A percentile compares a stretch with the other conserved stretches of the same genome.
Conservation (phyloP, 345 rosid species). For the Camelina laxa region DNA sequence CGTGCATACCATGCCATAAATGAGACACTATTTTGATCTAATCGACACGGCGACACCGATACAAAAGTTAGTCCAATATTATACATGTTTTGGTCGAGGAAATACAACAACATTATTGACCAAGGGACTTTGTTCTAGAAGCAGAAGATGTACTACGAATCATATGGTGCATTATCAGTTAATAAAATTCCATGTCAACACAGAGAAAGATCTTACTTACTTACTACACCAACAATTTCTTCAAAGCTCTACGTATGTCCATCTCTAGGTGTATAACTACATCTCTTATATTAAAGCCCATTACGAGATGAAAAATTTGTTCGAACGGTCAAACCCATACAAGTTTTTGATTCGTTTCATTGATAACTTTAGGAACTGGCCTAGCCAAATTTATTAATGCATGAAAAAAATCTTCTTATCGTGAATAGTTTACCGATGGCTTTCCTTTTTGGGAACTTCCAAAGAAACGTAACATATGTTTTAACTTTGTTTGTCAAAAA, state of each 20-base stretch:
- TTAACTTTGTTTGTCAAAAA: too few species aligned
- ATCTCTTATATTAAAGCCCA: too few species aligned
- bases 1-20: too few species aligned
- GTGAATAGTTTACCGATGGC: slow-evolving; percentile 15
- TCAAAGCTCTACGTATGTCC: too few species aligned
- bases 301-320: neutral
- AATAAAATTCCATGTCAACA: too few species aligned
- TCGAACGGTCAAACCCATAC: neutral
- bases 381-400: neutral
- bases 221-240: too few species aligned
- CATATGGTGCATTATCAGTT: too few species aligned
- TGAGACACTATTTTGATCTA: neutral
- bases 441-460: neutral
- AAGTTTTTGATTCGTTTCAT: neutral
- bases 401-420: neutral
- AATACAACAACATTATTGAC: too few species aligned
- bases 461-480: neutral
- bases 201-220: too few species aligned
- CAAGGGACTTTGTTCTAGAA: neutral
- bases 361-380: neutral
- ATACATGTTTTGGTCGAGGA: neutral
- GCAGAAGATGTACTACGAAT: neutral
- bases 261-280: too few species aligned
- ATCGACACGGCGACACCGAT: neutral
- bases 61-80: neutral